Evolutionary conservation across 148 eudicot genomes (phyloP).

Genomic region (Suaeda aralocaspica): DNA sequence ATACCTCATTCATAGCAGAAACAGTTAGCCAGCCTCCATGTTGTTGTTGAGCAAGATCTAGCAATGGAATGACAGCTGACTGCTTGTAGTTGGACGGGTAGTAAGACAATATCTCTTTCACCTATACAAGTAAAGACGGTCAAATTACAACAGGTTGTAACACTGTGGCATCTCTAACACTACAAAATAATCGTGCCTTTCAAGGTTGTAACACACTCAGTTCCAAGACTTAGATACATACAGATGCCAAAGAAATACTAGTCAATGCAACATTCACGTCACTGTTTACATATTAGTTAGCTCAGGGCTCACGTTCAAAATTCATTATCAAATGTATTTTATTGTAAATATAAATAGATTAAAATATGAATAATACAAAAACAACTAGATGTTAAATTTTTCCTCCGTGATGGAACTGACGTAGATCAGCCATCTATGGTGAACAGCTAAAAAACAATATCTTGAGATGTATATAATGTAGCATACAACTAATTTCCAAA

Average conservation of each 20-base stretch:
- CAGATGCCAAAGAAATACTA: neutral
- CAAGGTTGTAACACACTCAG: neutral
- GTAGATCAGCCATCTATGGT: neutral
- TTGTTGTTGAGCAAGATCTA: slow-evolving; percentile 97
- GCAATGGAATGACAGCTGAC: slow-evolving; percentile 94
- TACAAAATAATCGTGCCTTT: neutral
- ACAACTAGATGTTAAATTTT: neutral
- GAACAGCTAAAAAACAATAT: neutral
- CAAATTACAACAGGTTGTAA: slow-evolving; percentile 3
- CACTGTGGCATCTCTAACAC: neutral
- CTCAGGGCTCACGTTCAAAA: no score
- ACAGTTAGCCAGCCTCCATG: slow-evolving; percentile 99
- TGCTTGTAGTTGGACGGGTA: slow-evolving; percentile 98
- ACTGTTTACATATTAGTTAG: neutral
- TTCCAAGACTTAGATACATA: neutral
- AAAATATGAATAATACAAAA: neutral
- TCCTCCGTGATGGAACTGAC: neutral
- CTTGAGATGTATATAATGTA: no score
- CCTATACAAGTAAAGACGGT: slow-evolving; percentile 38
- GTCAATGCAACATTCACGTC: neutral
- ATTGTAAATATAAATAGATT: neutral
- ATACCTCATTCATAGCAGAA: slow-evolving; percentile 97
- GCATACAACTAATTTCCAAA: no score
- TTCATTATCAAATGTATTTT: neutral
- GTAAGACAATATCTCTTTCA: slow-evolving; percentile 78